Conservation (phyloP, 2,329 filamentous ascomycete genomes). For the Alternaria arborescens region DNA sequence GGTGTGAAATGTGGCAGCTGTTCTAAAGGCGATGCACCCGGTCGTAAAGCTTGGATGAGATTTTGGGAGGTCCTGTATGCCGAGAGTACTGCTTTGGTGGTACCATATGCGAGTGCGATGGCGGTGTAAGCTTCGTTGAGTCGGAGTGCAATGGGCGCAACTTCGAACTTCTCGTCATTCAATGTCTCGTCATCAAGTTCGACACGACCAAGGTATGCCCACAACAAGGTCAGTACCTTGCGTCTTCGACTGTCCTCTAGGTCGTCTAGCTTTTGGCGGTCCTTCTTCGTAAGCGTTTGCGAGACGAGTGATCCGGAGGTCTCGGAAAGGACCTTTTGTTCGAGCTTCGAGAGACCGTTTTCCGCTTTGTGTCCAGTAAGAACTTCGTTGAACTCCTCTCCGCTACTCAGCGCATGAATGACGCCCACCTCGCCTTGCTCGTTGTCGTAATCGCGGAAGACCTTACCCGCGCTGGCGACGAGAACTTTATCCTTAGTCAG, state of each 20-base stretch:
- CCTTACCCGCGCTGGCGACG: slow-evolving; percentile 90
- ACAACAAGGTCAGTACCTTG: slow-evolving; percentile 88
- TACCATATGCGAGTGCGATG: slow-evolving; percentile 87
- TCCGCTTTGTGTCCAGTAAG: slow-evolving; percentile 83
- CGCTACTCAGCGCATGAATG: slow-evolving; percentile 80
- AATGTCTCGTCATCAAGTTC: slow-evolving; percentile 81
- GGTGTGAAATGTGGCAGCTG: slow-evolving; percentile 89
- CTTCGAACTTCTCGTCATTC: slow-evolving; percentile 86
- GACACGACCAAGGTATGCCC: slow-evolving; percentile 92
- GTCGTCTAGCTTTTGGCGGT: slow-evolving; percentile 78
- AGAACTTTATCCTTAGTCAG: slow-evolving; percentile 93
- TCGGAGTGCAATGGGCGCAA: slow-evolving; percentile 84
- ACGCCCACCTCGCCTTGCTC: slow-evolving; percentile 82
- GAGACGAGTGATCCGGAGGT: slow-evolving; percentile 63
- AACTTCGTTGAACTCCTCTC: slow-evolving; percentile 82
- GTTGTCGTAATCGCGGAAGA: slow-evolving; percentile 93
- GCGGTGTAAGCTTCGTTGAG: slow-evolving; percentile 87
- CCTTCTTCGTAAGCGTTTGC: slow-evolving; percentile 72
- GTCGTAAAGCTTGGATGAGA: slow-evolving; percentile 87
- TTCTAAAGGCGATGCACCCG: slow-evolving; percentile 83
- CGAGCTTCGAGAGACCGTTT: slow-evolving; percentile 80
- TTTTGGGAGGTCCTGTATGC: slow-evolving; percentile 85
- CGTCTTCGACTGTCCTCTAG: slow-evolving; percentile 81
- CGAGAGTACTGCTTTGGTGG: slow-evolving; percentile 80
- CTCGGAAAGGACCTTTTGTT: slow-evolving; percentile 77